Evolutionary conservation across 768 basidiomycete species (phyloP).

Genomic region (Collybiopsis confluens): DNA sequence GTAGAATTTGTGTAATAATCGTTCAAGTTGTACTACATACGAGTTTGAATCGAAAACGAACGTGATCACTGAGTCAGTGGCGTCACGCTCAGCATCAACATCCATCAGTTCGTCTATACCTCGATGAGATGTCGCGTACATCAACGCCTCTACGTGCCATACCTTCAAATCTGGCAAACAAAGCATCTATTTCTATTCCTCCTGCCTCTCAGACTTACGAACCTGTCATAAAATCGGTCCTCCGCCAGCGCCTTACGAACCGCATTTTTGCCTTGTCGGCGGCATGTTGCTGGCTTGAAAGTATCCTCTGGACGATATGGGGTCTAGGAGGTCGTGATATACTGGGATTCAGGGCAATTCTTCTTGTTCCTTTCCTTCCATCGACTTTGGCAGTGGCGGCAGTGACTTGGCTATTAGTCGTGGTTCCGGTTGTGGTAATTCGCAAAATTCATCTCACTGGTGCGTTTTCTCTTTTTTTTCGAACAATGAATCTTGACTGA

Average conservation of each 20-base stretch:
- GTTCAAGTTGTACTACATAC: neutral
- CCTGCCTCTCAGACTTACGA: conserved; percentile 57
- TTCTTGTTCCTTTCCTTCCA: conserved; percentile 38
- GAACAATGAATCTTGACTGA: neutral
- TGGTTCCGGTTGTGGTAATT: conserved; percentile 53
- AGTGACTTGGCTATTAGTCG: conserved; percentile 45
- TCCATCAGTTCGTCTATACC: too few species aligned
- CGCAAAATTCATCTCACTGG: conserved; percentile 59
- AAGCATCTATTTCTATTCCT: conserved; percentile 52
- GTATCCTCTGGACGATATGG: conserved; percentile 40
- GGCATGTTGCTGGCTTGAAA: conserved; percentile 40
- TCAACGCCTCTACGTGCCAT: conserved; percentile 46
- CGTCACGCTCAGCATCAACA: too few species aligned
- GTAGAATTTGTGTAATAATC: neutral
- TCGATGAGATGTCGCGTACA: conserved; percentile 5
- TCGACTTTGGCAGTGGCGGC: conserved; percentile 37
- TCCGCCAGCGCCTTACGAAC: conserved; percentile 56
- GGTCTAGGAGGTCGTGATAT: conserved; percentile 29
- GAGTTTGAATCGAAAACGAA: too few species aligned
- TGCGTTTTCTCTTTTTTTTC: conserved; percentile 18
- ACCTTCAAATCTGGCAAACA: conserved; percentile 38
- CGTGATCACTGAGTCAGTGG: too few species aligned
- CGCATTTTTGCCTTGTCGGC: conserved; percentile 50
- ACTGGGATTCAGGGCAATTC: conserved; percentile 23
- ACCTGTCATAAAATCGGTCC: conserved; percentile 57